phyloP scores from a whole-genome alignment of 2,329 filamentous ascomycete species.

The Diaporthe velutina region DNA sequence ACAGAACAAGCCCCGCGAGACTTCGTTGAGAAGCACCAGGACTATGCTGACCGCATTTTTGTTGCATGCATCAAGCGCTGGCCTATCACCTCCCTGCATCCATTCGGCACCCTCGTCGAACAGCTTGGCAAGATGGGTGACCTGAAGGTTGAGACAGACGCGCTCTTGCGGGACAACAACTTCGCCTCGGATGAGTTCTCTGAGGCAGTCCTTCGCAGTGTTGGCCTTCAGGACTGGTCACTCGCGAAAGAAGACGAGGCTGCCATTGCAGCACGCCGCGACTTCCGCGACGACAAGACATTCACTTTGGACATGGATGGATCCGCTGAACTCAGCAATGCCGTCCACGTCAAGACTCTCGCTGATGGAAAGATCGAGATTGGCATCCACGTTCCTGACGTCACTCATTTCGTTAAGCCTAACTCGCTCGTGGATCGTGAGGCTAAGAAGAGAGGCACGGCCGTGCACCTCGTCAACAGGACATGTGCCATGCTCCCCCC shows the following conservation, averaged over 20 bases:
- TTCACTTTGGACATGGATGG: constrained; percentile 96
- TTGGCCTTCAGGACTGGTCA: constrained; percentile 93
- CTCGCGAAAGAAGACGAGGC: constrained; percentile 85
- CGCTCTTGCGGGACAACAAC: constrained; percentile 97
- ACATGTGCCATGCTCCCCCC: constrained; percentile 89
- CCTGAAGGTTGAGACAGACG: constrained; percentile 97
- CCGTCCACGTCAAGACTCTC: constrained; percentile 89
- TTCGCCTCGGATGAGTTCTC: constrained; percentile 98
- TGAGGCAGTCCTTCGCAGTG: constrained; percentile 93
- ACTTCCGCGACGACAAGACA: constrained; percentile 88
- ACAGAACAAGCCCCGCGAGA: constrained; percentile 97
- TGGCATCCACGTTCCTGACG: constrained; percentile 93
- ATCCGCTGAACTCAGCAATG: constrained; percentile 89
- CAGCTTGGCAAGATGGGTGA: constrained; percentile 98
- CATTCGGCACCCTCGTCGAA: constrained; percentile 97
- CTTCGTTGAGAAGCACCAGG: constrained; percentile 98
- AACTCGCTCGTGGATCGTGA: constrained; percentile 97
- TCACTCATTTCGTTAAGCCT: constrained; percentile 96
- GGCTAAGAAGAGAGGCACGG: constrained; percentile 97
- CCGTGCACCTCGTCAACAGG: constrained; percentile 93
- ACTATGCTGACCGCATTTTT: constrained; percentile 97
- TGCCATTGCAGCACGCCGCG: constrained; percentile 79
- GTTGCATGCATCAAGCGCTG: constrained; percentile 99
- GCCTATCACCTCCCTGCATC: constrained; percentile 99
- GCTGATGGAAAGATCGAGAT: constrained; percentile 91